phyloP scores from a whole-genome alignment of 1,284 basidiomycete genomes.

The Anthracocystis setariae region DNA sequence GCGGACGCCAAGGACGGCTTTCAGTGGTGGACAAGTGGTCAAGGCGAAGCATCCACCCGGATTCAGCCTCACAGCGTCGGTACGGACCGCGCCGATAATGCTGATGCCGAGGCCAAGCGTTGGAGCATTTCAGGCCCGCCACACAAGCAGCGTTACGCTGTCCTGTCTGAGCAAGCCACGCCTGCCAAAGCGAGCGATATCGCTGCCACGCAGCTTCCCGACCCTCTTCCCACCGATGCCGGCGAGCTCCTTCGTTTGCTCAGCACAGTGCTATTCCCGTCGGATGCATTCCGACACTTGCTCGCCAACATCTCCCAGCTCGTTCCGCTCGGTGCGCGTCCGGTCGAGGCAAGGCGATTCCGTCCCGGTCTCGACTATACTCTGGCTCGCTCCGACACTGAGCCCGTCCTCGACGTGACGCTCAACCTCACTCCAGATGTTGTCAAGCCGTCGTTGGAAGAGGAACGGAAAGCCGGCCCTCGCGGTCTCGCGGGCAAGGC shows the following conservation, averaged over 20 bases:
- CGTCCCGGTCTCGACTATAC: constrained; percentile 94
- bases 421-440: constrained; percentile 85
- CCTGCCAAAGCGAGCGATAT: constrained; percentile 40
- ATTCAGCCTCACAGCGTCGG: constrained; percentile 59
- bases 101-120: constrained; percentile 25
- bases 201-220: constrained; percentile 23
- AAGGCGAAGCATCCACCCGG: constrained; percentile 38
- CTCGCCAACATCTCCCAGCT: constrained; percentile 81
- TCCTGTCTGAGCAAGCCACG: constrained; percentile 64
- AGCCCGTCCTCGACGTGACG: constrained; percentile 80
- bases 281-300: constrained; percentile 88
- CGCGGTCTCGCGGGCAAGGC: constrained; percentile 65
- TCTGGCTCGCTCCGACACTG: constrained; percentile 86
- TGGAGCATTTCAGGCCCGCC: constrained; percentile 88
- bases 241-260: constrained; percentile 54
- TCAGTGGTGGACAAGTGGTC: constrained; percentile 58
- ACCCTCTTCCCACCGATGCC: constrained; percentile 44
- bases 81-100: constrained; percentile 20
- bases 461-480: constrained; percentile 51
- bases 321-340: constrained; percentile 77
- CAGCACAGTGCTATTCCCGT: constrained; percentile 73
- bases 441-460: constrained; percentile 51
- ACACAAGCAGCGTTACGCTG: constrained; percentile 91
- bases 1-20: constrained; percentile 75
- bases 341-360: constrained; percentile 81